Conservation (phyloP, 2,329 filamentous ascomycete genomes). For the Pestalotiopsis sp. region DNA sequence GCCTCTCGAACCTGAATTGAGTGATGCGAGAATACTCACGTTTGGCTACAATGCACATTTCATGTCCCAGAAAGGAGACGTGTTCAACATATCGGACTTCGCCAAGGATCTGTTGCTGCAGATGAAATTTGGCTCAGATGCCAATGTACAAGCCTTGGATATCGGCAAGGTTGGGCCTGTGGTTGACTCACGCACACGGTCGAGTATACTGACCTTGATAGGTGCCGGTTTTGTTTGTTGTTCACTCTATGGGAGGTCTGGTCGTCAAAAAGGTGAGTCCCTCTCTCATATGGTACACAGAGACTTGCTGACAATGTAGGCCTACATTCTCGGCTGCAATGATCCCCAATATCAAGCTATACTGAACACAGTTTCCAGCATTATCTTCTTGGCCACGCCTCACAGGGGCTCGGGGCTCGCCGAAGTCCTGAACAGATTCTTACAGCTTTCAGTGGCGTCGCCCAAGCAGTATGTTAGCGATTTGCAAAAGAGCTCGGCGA, state of each 20-base stretch:
- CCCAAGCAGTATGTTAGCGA: constrained; percentile 32
- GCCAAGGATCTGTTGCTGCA: constrained; percentile 33
- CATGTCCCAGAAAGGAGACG: constrained; percentile 15
- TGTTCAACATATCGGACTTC: constrained; percentile 31
- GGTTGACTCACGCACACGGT: background rate
- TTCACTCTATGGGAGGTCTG: constrained; percentile 33
- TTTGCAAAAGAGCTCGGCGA: constrained; percentile 23
- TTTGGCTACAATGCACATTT: constrained; percentile 37
- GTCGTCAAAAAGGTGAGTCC: constrained; percentile 29
- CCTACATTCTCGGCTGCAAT: constrained; percentile 24
- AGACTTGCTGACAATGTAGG: constrained; percentile 17
- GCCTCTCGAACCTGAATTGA: constrained; percentile 29
- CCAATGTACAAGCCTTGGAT: constrained; percentile 20
- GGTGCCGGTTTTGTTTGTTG: constrained; percentile 30
- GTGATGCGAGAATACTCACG: constrained; percentile 29
- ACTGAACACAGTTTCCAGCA: constrained; percentile 26
- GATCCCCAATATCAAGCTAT: constrained; percentile 28
- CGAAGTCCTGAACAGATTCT: constrained; percentile 30
- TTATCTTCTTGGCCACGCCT: constrained; percentile 35
- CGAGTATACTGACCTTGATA: background rate
- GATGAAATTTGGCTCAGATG: constrained; percentile 28
- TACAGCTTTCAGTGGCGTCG: constrained; percentile 19
- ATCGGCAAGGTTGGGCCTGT: constrained; percentile 24
- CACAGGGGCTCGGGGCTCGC: constrained; percentile 34
- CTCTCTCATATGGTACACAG: background rate